Base-by-base conservation (phyloP, 2,329 filamentous ascomycete genomes). In the Aureobasidium sp. region DNA sequence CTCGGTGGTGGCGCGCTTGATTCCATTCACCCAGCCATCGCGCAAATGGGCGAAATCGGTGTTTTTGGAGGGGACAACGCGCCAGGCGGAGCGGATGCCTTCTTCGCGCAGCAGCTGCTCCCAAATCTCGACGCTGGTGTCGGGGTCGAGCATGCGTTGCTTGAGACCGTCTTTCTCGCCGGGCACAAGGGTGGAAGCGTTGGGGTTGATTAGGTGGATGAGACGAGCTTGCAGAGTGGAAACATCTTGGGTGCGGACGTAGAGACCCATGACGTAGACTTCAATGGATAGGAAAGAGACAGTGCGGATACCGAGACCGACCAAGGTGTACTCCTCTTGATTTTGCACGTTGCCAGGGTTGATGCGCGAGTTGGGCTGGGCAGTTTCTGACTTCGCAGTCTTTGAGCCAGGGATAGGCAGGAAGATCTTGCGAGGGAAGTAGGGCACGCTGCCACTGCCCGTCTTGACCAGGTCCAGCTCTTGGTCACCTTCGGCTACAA, bases 201-300 rank as follows among this genome's bases (percentile, higher is more conserved):
- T 76, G 0, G 87, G 83, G 71, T 90, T 90, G 68, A 95, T 84
- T 65, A 85, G 85, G 71, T 87, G 86, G 64, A 95, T 83, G 34
- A 97, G 82, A 48, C 85, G 84, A 67, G 83, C 81, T 75, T 97
- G 93, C 44, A 99, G 80, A n/a, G 82, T 80, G 4, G 87, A 85
- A 63, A 99, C 86, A 70, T 96, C 91, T 41, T 87, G 79, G 0
- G 88, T 93, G 29, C 91, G 90, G 29, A 97, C 82, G 77, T 99
- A 99, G 69, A 95, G 85, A 17, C 93, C 94, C 0, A 96, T 89
- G 20, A 97, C 89, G 77, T 99, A 99, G 59, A 99, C 94, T 44
- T 62, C 60, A 48, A 99, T 91, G 53, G 84, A 80, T 48, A 97
- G 78, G 74, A 97, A 96, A 27, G 89, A 95, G 36, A 99, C 94